phyloP scores from a whole-genome alignment of 331 rosid genomes.

The Rhamnella rubrinervis region DNA sequence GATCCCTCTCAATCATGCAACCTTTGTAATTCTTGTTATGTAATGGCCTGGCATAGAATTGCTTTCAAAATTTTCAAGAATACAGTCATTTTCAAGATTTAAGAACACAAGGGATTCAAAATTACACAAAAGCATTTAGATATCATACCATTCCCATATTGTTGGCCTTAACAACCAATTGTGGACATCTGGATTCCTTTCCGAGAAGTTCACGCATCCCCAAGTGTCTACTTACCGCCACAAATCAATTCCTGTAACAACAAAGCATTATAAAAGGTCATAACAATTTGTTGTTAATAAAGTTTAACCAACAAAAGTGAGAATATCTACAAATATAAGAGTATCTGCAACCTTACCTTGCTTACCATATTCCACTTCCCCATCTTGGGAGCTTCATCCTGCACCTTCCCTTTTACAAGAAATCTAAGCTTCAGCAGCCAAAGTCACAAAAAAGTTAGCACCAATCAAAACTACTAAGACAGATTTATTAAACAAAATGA shows the following conservation, averaged over 20 bases:
- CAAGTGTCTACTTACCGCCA: constrained; percentile 60
- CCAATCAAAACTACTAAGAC: background rate
- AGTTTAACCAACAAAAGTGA: background rate
- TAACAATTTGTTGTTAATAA: background rate
- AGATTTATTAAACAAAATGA: background rate
- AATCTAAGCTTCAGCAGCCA: no score
- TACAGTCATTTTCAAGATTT: background rate
- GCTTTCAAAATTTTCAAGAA: constrained; percentile 23
- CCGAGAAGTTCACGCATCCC: constrained; percentile 50
- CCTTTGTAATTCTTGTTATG: background rate
- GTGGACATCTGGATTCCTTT: constrained; percentile 13
- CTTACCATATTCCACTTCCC: constrained; percentile 91
- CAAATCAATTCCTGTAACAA: constrained; percentile 62
- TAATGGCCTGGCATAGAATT: constrained; percentile 19
- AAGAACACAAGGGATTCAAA: background rate
- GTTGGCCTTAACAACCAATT: constrained; percentile 47
- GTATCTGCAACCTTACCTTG: constrained; percentile 44
- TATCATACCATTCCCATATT: constrained; percentile 45
- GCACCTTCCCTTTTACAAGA: constrained; percentile 8
- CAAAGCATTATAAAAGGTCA: background rate
- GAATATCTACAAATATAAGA: background rate
- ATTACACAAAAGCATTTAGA: background rate
- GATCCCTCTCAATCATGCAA: constrained; percentile 15
- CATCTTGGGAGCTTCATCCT: constrained; percentile 50
- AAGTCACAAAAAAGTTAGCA: no score